Conservation (phyloP, 78 protist species). For the Mantamonas sphyraenae region DNA sequence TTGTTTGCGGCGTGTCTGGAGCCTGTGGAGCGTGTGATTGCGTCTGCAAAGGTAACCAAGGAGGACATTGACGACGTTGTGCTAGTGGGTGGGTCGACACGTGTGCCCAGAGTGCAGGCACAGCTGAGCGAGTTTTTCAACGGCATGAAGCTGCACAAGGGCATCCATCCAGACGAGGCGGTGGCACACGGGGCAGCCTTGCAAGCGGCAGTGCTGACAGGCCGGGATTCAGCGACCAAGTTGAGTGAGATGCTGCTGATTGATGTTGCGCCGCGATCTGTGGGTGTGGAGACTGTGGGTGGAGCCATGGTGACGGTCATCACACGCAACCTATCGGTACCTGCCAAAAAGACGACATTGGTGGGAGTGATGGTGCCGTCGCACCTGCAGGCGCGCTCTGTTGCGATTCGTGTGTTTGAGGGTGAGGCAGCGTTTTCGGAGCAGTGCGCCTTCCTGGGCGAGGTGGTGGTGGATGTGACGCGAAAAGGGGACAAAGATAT, state of each 20-base stretch:
- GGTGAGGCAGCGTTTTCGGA: too few relatives aligned
- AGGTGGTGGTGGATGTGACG: too few relatives aligned
- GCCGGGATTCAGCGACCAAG: constrained; percentile 32
- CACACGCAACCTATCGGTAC: constrained; percentile 96
- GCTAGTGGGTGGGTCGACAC: constrained; percentile 96
- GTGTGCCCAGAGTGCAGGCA: constrained; percentile 93
- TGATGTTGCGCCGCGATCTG: constrained; percentile 95
- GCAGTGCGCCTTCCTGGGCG: too few relatives aligned
- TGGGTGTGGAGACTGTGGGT: constrained; percentile 98
- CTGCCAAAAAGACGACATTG: constrained; percentile 88
- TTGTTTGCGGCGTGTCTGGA: constrained; percentile 78
- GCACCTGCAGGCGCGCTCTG: too few relatives aligned
- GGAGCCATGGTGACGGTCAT: constrained; percentile 96
- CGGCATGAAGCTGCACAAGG: constrained; percentile 84
- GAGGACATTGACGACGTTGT: constrained; percentile 77
- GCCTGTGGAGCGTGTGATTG: constrained; percentile 82
- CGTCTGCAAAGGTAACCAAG: constrained; percentile 76
- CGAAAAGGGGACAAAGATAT: too few relatives aligned
- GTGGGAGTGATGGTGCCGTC: too few relatives aligned
- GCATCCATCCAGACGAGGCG: constrained; percentile 66
- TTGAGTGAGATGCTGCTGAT: constrained; percentile 68
- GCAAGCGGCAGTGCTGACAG: constrained; percentile 26
- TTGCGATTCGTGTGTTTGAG: too few relatives aligned
- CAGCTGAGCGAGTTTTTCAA: constrained; percentile 87
- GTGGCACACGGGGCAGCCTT: constrained; percentile 64